Percentiles rank a stretch among this genome's conserved stretches.
Evolutionary conservation across 2,329 filamentous ascomycete genomes (phyloP).

Genomic region (Cadophora sp.): DNA sequence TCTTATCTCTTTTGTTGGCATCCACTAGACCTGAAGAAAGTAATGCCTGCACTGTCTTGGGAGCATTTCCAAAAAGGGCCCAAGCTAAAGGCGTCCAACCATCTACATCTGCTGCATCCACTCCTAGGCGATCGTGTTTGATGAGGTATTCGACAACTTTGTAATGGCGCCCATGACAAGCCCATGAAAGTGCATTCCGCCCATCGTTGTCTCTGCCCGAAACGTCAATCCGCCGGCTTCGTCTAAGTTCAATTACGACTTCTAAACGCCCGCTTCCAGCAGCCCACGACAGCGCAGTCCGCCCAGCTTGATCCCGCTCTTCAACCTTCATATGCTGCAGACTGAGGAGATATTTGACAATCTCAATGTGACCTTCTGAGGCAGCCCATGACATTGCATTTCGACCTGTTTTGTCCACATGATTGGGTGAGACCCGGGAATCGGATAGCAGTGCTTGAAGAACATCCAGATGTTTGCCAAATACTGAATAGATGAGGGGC

Average conservation of each 20-base stretch:
- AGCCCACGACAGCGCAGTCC: conserved; percentile 47
- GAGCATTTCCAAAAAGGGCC: conserved; percentile 43
- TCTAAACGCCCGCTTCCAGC: conserved; percentile 39
- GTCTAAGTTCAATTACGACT: conserved; percentile 36
- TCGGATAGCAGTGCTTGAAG: conserved; percentile 39
- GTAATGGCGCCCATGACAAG: conserved; percentile 38
- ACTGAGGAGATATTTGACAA: conserved; percentile 41
- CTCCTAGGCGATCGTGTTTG: conserved; percentile 40
- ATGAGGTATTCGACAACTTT: conserved; percentile 43
- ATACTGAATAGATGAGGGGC: conserved; percentile 46
- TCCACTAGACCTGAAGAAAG: conserved; percentile 44
- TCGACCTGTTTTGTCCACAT: conserved; percentile 44
- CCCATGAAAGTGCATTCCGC: conserved; percentile 47
- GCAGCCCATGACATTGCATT: conserved; percentile 48
- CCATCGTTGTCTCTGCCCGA: conserved; percentile 42
- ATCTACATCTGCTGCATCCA: conserved; percentile 46
- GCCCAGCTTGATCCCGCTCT: conserved; percentile 42
- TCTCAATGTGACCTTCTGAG: conserved; percentile 40
- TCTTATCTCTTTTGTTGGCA: conserved; percentile 42
- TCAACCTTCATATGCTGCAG: conserved; percentile 41
- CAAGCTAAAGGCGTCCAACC: conserved; percentile 49
- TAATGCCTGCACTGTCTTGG: conserved; percentile 43
- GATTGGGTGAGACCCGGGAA: conserved; percentile 42
- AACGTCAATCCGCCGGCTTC: conserved; percentile 40
- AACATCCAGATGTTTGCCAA: conserved; percentile 40